Base-by-base conservation (phyloP, 129 eudicot genomes). In the Sambucus nigra region DNA sequence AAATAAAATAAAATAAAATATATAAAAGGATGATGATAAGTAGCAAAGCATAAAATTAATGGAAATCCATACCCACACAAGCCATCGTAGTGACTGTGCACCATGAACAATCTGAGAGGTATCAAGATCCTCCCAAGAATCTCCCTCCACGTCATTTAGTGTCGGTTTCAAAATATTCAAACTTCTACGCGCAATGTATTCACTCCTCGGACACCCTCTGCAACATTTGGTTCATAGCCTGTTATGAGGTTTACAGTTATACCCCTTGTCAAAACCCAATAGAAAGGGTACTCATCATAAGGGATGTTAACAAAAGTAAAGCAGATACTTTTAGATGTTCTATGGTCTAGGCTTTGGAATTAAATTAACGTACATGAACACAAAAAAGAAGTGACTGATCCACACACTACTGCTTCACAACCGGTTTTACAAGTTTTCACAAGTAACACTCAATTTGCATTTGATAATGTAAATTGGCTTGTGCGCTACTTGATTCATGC, bases 61-160 rank as follows among this genome's bases (percentile, higher is more conserved):
- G 66, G 8, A 38, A 28, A 39, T 10, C 22, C 88, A 46, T 85
- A 91, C 98, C 98, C 98, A 91, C 15, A 85, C 80, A 64, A 91
- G 98, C 98, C 98, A 91, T 26, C 95, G 87, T 35, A 91, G 63
- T 0, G 95, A 82, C 5, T 64, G 73, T 38, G 89, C 82, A 63
- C 94, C 95, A 49, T 55, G 84, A 65, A 61, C 57, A n/a, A 91
- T 76, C 68, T 85, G 87, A 11, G 73, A 40, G 16, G 81, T 44
- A 60, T 79, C 98, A 55, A 85, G 95, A 56, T 85, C 98, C 73
- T 91, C 98, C 95, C 98, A 91, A 18, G 95, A 91, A 26, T 91
- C 98, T 55, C 79, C 98, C 51, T 72, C 94, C 19, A 83, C 76
- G 4, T 79, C 63, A 39, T 79, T 68, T 25, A 91, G 75, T 56